A percentile compares a stretch with the other conserved stretches of the same genome.
Evolutionary conservation across 2,329 filamentous ascomycete species (phyloP).

Genomic region (Metarhizium sp.): DNA sequence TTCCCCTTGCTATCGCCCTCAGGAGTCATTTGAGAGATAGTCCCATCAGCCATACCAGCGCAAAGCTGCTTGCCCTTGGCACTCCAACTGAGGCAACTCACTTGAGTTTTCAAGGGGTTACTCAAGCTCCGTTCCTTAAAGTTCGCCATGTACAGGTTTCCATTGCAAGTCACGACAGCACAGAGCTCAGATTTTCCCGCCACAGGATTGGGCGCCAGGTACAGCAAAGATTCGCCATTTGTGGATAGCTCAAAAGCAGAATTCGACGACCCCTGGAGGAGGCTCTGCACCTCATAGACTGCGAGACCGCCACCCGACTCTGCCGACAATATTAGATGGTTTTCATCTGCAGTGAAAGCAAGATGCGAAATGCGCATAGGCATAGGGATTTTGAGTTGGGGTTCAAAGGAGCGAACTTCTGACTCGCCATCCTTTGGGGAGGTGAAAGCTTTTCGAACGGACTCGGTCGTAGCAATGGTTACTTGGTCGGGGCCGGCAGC

Average conservation of each 20-base stretch:
- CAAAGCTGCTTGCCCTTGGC: slow-evolving; percentile 86
- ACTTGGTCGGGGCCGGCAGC: slow-evolving; percentile 78
- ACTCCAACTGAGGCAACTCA: slow-evolving; percentile 86
- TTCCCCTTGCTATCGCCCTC: slow-evolving; percentile 67
- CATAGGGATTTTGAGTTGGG: slow-evolving; percentile 64
- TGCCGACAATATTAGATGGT: slow-evolving; percentile 71
- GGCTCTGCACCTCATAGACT: slow-evolving; percentile 65
- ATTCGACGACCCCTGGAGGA: slow-evolving; percentile 57
- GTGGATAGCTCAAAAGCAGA: slow-evolving; percentile 69
- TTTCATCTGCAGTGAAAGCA: slow-evolving; percentile 83
- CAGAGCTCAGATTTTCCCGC: slow-evolving; percentile 63
- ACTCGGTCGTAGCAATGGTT: slow-evolving; percentile 65
- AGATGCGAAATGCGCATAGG: slow-evolving; percentile 76
- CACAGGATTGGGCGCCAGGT: slow-evolving; percentile 72
- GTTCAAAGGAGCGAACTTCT: slow-evolving; percentile 60
- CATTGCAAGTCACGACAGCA: slow-evolving; percentile 70
- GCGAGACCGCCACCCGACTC: slow-evolving; percentile 74
- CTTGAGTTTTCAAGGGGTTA: slow-evolving; percentile 56
- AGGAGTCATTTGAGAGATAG: slow-evolving; percentile 73
- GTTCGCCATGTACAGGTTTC: slow-evolving; percentile 77
- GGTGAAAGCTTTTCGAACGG: slow-evolving; percentile 67
- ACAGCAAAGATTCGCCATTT: slow-evolving; percentile 62
- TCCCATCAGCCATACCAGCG: slow-evolving; percentile 74
- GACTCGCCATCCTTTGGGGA: slow-evolving; percentile 47
- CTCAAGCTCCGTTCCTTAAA: slow-evolving; percentile 60